These are phyloP conservation scores for Thymus mandschuricus DNA, from an alignment of 257 asterid species.

Conservation along the genomic window DNA sequence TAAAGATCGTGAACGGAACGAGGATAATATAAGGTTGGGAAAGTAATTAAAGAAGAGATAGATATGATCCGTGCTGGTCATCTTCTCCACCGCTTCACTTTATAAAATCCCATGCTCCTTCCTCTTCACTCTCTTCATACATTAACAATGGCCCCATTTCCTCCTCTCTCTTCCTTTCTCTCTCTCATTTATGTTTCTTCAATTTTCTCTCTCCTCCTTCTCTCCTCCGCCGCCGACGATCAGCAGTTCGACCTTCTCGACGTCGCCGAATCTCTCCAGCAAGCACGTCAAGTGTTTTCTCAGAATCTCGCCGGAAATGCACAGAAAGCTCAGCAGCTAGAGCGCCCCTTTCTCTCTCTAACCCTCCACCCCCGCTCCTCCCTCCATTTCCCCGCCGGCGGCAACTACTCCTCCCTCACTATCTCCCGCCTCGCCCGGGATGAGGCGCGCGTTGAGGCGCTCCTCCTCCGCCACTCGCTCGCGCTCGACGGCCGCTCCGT, in stretches of 20 bases:
- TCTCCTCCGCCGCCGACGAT: constrained; percentile 1
- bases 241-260: constrained; percentile 30
- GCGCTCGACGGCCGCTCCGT: constrained; percentile 35
- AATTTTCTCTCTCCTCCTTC: constrained; percentile 11
- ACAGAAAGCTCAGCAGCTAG: neutral
- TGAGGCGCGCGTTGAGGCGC: constrained; percentile 49
- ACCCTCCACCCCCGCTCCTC: constrained; percentile 65
- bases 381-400: constrained; percentile 19
- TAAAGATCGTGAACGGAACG: no score
- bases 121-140: neutral
- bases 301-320: neutral
- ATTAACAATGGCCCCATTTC: constrained; percentile 16
- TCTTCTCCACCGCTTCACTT: neutral
- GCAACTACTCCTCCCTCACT: constrained; percentile 57
- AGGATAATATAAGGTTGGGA: no score
- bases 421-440: constrained; percentile 65
- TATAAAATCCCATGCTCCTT: neutral
- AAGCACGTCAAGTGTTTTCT: constrained; percentile 30
- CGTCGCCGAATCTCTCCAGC: constrained; percentile 33
- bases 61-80: no score
- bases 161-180: neutral
- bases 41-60: no score
- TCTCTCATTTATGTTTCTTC: no score
- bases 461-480: constrained; percentile 39
- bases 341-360: constrained; percentile 27